These are phyloP conservation scores for Catunica adiposa DNA, from an alignment of 2,329 filamentous ascomycete genomes.

Conservation along the genomic window DNA sequence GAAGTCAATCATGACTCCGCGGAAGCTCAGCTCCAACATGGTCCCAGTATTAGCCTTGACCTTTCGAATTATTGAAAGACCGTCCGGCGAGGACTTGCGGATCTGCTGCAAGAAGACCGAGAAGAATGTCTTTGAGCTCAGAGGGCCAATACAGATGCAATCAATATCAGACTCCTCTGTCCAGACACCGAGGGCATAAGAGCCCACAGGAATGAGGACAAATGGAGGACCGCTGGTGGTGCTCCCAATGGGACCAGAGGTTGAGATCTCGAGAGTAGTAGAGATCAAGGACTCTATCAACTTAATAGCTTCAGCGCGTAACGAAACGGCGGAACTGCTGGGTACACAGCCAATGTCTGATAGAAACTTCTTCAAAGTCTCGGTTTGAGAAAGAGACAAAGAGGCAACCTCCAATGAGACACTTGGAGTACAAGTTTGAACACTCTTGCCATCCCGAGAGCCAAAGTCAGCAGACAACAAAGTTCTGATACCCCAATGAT, in stretches of 20 bases:
- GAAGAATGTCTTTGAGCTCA: constrained; percentile 46
- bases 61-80: constrained; percentile 36
- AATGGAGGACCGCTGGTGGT: not conserved
- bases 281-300: not conserved
- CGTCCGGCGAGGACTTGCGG: constrained; percentile 16
- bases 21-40: constrained; percentile 47
- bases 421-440: not conserved
- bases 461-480: constrained; percentile 19
- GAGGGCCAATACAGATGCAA: constrained; percentile 46
- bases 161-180: constrained; percentile 45
- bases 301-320: not conserved
- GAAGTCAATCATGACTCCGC: constrained; percentile 42
- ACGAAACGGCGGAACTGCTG: not conserved
- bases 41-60: constrained; percentile 42
- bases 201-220: constrained; percentile 45
- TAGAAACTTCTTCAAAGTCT: not conserved
- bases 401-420: not conserved
- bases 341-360: not conserved
- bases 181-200: constrained; percentile 48
- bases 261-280: not conserved
- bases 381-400: not conserved
- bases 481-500: constrained; percentile 42
- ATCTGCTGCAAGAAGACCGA: constrained; percentile 13
- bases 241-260: not conserved
- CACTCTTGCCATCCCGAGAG: not conserved